Evolutionary conservation across 2,329 filamentous ascomycete genomes (phyloP).

Genomic region (Westerdykella ornata): DNA sequence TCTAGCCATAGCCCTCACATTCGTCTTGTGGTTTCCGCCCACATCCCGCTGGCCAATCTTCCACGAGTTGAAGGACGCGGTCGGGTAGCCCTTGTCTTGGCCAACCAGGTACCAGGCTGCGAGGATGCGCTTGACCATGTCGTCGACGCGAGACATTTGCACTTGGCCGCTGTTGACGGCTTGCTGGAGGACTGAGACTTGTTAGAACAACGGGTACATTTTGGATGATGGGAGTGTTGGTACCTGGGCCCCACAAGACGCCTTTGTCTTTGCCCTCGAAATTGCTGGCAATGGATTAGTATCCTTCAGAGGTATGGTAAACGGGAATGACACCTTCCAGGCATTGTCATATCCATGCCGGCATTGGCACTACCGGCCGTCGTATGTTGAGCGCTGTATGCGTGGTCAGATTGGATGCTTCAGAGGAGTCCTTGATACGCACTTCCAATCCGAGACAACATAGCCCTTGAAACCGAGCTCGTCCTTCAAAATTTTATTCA

Average conservation of each 20-base stretch:
- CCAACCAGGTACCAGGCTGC: slow-evolving; percentile 46
- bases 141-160: slow-evolving; percentile 35
- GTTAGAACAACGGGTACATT: slow-evolving; percentile 6
- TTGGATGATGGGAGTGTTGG: not conserved
- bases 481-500: slow-evolving; percentile 48
- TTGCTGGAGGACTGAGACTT: slow-evolving; percentile 38
- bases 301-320: too few relatives aligned
- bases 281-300: slow-evolving; percentile 10
- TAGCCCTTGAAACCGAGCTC: slow-evolving; percentile 47
- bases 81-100: slow-evolving; percentile 42
- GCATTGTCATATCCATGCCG: slow-evolving; percentile 55
- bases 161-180: slow-evolving; percentile 48
- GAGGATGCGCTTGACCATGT: slow-evolving; percentile 42
- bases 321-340: slow-evolving; percentile 29
- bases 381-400: slow-evolving; percentile 39
- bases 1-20: slow-evolving; percentile 40
- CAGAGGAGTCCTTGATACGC: not conserved
- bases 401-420: slow-evolving; percentile 11
- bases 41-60: slow-evolving; percentile 37
- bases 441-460: slow-evolving; percentile 43
- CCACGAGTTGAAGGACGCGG: slow-evolving; percentile 44
- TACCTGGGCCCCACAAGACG: slow-evolving; percentile 49
- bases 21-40: slow-evolving; percentile 35
- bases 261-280: slow-evolving; percentile 38
- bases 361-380: slow-evolving; percentile 41